Evolutionary conservation across 163 green algal species (phyloP).

Genomic region (Coccomyxa subellipsoidea): DNA sequence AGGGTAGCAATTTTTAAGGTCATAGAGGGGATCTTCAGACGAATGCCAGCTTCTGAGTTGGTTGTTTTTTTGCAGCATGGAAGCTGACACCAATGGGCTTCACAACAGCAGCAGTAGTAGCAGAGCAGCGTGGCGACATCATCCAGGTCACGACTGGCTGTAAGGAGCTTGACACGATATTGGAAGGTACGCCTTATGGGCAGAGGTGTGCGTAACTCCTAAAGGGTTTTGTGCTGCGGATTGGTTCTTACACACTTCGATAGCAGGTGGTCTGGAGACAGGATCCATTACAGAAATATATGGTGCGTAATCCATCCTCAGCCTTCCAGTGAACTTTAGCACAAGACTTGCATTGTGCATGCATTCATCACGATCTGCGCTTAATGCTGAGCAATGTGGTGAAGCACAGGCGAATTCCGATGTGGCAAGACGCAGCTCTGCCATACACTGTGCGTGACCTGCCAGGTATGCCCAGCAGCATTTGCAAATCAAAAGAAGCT

Average conservation of each 20-base stretch:
- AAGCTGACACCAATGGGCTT: slow-evolving; percentile 94
- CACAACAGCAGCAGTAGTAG: slow-evolving; percentile 84
- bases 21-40: not conserved
- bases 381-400: too few relatives aligned
- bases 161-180: slow-evolving; percentile 89
- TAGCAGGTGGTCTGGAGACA: slow-evolving; percentile 91
- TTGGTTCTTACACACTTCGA: too few relatives aligned
- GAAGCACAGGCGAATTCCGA: slow-evolving; percentile 73
- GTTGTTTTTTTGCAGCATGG: slow-evolving; percentile 55
- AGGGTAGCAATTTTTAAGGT: slow-evolving; percentile 1
- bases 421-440: slow-evolving; percentile 98
- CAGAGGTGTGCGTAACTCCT: too few relatives aligned
- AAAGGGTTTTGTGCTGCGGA: not conserved
- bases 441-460: slow-evolving; percentile 97
- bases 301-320: too few relatives aligned
- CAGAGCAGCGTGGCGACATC: slow-evolving; percentile 76
- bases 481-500: too few relatives aligned
- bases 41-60: not conserved
- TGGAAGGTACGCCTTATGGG: slow-evolving; percentile 70
- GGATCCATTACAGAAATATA: slow-evolving; percentile 98
- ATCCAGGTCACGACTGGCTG: slow-evolving; percentile 91
- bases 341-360: too few relatives aligned
- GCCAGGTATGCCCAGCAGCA: slow-evolving; percentile 62
- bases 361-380: too few relatives aligned
- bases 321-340: too few relatives aligned